These are phyloP conservation scores for Plasmodium cynomolgi DNA, from an alignment of 169 alveolate genomes.

Conservation along the genomic window DNA sequence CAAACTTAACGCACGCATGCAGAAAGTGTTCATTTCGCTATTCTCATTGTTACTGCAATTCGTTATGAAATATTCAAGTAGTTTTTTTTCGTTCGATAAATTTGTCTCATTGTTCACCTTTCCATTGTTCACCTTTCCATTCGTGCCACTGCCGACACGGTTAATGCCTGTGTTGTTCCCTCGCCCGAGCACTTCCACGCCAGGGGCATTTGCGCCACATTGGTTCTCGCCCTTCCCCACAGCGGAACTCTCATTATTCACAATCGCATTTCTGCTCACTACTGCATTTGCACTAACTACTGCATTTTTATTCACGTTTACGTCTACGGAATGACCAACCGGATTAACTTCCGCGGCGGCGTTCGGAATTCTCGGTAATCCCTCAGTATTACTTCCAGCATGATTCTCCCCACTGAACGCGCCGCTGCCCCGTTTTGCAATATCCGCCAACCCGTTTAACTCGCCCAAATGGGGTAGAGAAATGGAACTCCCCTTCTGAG, in stretches of 20 bases:
- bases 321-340: background rate
- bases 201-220: background rate
- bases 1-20: slow-evolving; percentile 11
- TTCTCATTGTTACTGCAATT: background rate
- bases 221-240: background rate
- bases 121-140: background rate
- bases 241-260: background rate
- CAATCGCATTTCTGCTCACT: background rate
- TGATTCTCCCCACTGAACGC: background rate
- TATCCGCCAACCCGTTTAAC: background rate
- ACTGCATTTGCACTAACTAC: background rate
- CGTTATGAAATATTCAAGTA: slow-evolving; percentile 4
- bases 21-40: background rate
- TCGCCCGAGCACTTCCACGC: background rate
- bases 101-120: background rate
- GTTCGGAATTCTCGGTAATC: background rate
- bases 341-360: background rate
- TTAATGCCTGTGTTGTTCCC: background rate
- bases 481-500: background rate
- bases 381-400: background rate
- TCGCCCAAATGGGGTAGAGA: background rate
- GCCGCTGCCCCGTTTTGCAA: background rate
- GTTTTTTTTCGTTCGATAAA: background rate
- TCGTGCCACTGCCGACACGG: background rate
- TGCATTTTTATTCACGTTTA: background rate